Percentiles rank a stretch among this genome's conserved stretches.
These are phyloP conservation scores for Ophiostoma himal-ulmi DNA, from an alignment of 2,329 filamentous ascomycete genomes.

Conservation along the genomic window DNA sequence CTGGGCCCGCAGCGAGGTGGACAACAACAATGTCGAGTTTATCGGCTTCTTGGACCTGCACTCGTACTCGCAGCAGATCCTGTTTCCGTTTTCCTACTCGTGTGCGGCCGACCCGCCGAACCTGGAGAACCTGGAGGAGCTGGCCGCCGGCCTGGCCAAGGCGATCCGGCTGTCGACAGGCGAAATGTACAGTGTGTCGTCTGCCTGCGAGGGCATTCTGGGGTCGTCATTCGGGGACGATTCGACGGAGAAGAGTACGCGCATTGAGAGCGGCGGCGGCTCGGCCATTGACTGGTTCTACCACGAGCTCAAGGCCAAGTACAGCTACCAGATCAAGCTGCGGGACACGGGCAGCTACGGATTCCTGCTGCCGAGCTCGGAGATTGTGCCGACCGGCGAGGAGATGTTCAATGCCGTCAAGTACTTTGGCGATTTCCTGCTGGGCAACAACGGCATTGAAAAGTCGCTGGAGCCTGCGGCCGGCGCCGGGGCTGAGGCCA, in stretches of 20 bases:
- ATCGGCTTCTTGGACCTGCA: slow-evolving; percentile 87
- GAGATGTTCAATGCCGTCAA: slow-evolving; percentile 79
- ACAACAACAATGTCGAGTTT: slow-evolving; percentile 64
- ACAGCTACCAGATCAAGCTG: slow-evolving; percentile 90
- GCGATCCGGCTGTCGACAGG: slow-evolving; percentile 76
- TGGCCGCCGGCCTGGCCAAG: slow-evolving; percentile 81
- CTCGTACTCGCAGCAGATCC: slow-evolving; percentile 89
- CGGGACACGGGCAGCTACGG: slow-evolving; percentile 91
- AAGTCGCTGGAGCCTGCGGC: slow-evolving; percentile 26
- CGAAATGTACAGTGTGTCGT: slow-evolving; percentile 69
- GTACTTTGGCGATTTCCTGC: slow-evolving; percentile 74
- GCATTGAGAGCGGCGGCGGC: slow-evolving; percentile 71
- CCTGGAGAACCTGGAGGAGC: slow-evolving; percentile 84
- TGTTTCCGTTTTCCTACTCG: slow-evolving; percentile 87
- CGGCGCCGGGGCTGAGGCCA: background rate
- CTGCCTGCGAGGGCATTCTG: slow-evolving; percentile 79
- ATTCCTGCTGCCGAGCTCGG: slow-evolving; percentile 77
- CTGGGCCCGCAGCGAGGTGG: slow-evolving; percentile 77
- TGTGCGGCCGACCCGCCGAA: slow-evolving; percentile 74
- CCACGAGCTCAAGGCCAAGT: slow-evolving; percentile 73
- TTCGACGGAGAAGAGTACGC: slow-evolving; percentile 63
- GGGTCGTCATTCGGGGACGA: background rate
- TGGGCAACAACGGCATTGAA: slow-evolving; percentile 64
- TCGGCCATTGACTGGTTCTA: slow-evolving; percentile 95
- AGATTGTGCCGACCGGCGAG: slow-evolving; percentile 84